Evolutionary conservation across 2,329 filamentous ascomycete species (phyloP), one percentile per base, ranked within the genome.

Genomic region (Chaetomiaceae sp.): DNA sequence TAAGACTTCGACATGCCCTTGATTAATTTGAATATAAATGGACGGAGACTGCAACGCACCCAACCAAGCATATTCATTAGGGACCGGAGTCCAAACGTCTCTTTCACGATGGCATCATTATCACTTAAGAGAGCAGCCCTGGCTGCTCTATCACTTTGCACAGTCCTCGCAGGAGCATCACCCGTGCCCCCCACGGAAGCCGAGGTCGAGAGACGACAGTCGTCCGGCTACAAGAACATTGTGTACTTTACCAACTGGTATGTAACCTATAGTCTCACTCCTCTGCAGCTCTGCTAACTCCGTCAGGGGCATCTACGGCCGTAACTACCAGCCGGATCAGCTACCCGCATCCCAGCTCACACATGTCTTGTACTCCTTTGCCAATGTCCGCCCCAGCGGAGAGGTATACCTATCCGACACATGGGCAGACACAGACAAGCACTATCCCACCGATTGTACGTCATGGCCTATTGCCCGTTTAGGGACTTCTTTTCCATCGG

Each of bases 311-410:
- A 62, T 62, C 46, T 62, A 95, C 64, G 84, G 73, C 21, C 79
- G 88, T 50, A 81, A 87, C 58, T 89, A 86, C 64, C 78, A 86
- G 51, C 86, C 88, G 0, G 78, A 85, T 47, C 76, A 89, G 60
- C 76, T 95, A 8, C 86, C 86, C 0, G 81, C 76, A 2, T 75
- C 81, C 2, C 75, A 89, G 57, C 72, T 95, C 47, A 92, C 86
- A 0, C 88, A 94, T 62, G 75, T 95, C 1, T 76, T 95, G 2
- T 95, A 82, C 64, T 79, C 90, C 2, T 96, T 96, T 69, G 86
- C 89, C 62, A 91, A 95, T 64, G 69, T 95, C 16, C 74, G 75
- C 8, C 67, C 79, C 0, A 80, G 86, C 48, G 90, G 90, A 30
- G 86, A 88, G 62, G 86, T 92, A 70, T 80, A 78, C 64, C 74